Conservation (phyloP, 78 protist genomes). For the Monocercomonoides exilis region DNA sequence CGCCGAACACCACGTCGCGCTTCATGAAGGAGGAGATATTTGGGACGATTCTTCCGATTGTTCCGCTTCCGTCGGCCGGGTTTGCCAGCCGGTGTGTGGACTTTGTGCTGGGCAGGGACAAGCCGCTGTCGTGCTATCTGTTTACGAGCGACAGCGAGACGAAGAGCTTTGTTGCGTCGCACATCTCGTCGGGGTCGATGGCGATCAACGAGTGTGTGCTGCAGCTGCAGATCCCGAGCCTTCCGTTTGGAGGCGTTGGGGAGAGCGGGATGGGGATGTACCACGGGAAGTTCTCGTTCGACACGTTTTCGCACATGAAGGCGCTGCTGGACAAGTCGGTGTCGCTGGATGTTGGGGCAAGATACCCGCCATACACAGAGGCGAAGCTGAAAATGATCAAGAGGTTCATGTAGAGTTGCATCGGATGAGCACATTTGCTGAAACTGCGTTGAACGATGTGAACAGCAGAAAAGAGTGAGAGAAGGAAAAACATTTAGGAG, state of each 20-base stretch:
- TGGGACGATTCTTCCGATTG: constrained; percentile 74
- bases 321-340: constrained; percentile 16
- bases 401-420: no score
- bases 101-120: background rate
- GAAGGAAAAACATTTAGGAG: no score
- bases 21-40: constrained; percentile 53
- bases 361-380: background rate
- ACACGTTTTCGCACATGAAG: constrained; percentile 53
- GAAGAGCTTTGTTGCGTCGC: background rate
- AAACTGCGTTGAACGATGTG: no score
- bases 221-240: background rate
- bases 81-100: background rate
- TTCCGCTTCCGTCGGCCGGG: background rate
- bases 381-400: background rate
- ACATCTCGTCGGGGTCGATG: constrained; percentile 27
- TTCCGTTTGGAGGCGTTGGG: constrained; percentile 96
- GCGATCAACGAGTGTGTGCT: constrained; percentile 43
- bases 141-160: constrained; percentile 5
- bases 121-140: constrained; percentile 71
- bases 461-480: background rate
- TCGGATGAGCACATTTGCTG: no score
- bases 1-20: background rate
- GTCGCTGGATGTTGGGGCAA: background rate
- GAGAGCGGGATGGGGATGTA: constrained; percentile 70
- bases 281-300: constrained; percentile 59